Conservation (phyloP, 2,329 filamentous ascomycete genomes). For the Apiospora marii region DNA sequence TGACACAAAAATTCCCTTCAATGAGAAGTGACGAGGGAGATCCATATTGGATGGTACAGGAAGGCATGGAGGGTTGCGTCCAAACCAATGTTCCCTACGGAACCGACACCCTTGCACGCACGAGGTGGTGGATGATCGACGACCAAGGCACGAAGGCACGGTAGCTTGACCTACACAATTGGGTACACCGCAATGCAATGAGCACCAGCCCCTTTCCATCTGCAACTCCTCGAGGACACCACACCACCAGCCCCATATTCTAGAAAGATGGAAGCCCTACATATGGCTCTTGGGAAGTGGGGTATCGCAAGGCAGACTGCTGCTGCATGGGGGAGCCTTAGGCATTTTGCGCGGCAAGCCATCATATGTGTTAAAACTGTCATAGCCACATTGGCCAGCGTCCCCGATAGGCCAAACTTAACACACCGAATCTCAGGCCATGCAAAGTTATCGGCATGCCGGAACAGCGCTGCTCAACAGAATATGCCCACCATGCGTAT, state of each 20-base stretch:
- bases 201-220: background rate
- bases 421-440: slow-evolving; percentile 7
- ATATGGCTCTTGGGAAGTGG: background rate
- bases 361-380: background rate
- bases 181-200: background rate
- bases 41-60: background rate
- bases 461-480: background rate
- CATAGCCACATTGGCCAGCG: slow-evolving; percentile 11
- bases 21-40: background rate
- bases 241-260: background rate
- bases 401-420: background rate
- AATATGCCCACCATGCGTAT: background rate
- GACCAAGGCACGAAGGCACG: background rate
- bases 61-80: background rate
- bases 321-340: background rate
- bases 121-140: background rate
- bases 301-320: background rate
- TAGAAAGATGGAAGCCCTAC: slow-evolving; percentile 2
- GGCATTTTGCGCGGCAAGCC: background rate
- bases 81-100: slow-evolving; percentile 2
- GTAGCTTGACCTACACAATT: background rate
- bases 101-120: background rate
- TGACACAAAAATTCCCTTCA: background rate
- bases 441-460: background rate
- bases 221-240: background rate